These are phyloP conservation scores for Hymenoscyphus fructigenus DNA, from an alignment of 2,329 filamentous ascomycete genomes.

Conservation along the genomic window DNA sequence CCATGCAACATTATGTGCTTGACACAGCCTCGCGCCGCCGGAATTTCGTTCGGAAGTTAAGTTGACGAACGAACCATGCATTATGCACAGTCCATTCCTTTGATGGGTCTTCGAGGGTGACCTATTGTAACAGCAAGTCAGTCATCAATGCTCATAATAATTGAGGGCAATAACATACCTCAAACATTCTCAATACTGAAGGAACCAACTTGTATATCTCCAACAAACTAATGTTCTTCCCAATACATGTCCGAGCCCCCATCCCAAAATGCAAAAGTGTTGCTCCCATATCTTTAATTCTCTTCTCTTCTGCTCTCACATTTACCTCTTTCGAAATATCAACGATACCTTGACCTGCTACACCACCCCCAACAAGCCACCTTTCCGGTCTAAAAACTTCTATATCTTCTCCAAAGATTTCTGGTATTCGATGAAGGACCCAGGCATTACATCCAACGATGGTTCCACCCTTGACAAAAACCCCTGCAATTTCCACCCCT, in stretches of 20 bases:
- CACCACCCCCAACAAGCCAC: conserved; percentile 52
- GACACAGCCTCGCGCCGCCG: conserved; percentile 2
- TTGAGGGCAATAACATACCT: conserved; percentile 42
- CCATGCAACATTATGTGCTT: not conserved
- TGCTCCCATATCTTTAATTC: conserved; percentile 65
- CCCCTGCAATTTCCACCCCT: conserved; percentile 62
- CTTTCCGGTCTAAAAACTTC: conserved; percentile 68
- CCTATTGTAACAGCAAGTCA: conserved; percentile 38
- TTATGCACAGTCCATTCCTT: conserved; percentile 60
- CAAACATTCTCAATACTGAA: conserved; percentile 61
- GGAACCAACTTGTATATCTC: conserved; percentile 66
- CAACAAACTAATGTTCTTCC: conserved; percentile 63
- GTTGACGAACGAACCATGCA: conserved; percentile 63
- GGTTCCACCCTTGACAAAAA: conserved; percentile 65
- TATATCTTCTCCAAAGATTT: conserved; percentile 67
- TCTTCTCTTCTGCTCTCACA: conserved; percentile 46
- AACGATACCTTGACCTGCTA: conserved; percentile 11
- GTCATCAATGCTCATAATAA: not conserved
- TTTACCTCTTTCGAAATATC: conserved; percentile 19
- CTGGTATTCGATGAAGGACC: conserved; percentile 67
- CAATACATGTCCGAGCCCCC: conserved; percentile 68
- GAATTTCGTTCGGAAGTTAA: conserved; percentile 47
- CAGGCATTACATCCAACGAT: conserved; percentile 74
- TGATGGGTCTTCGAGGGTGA: conserved; percentile 52
- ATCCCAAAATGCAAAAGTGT: conserved; percentile 74